These are phyloP conservation scores for Nepenthes mirabilis DNA, from an alignment of 148 eudicot genomes.

Conservation along the genomic window DNA sequence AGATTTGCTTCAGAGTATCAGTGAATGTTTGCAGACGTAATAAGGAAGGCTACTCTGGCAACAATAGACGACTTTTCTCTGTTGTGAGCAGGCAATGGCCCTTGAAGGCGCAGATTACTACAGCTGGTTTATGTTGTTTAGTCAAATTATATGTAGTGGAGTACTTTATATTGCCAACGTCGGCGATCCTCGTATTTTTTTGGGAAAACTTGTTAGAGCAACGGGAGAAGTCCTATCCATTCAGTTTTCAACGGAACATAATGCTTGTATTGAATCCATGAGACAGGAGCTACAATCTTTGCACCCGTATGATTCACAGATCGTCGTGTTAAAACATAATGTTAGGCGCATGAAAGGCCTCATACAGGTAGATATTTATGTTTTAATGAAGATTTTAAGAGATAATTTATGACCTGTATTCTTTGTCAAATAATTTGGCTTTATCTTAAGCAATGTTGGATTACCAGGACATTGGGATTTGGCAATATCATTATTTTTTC, in stretches of 20 bases:
- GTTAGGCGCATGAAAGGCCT: slow-evolving; percentile 86
- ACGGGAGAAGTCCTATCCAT: slow-evolving; percentile 57
- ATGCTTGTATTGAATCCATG: slow-evolving; percentile 56
- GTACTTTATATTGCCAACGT: slow-evolving; percentile 56
- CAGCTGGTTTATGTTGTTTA: slow-evolving; percentile 75
- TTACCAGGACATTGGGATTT: too few species aligned
- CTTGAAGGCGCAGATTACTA: slow-evolving; percentile 55
- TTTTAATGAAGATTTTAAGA: too few species aligned
- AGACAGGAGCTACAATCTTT: slow-evolving; percentile 59
- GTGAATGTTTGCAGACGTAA: slow-evolving; percentile 60
- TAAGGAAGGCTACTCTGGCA: slow-evolving; percentile 66
- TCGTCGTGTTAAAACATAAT: slow-evolving; percentile 69
- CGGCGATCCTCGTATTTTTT: slow-evolving; percentile 76
- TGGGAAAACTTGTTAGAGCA: slow-evolving; percentile 61
- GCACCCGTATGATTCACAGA: slow-evolving; percentile 74
- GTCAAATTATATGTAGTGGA: slow-evolving; percentile 49
- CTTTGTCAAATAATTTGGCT: too few species aligned
- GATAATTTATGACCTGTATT: too few species aligned
- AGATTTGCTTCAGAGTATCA: slow-evolving; percentile 64
- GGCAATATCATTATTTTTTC: too few species aligned
- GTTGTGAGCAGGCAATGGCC: slow-evolving; percentile 67
- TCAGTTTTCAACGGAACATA: slow-evolving; percentile 72
- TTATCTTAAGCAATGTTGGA: too few species aligned
- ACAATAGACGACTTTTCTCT: slow-evolving; percentile 71
- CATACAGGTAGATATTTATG: slow-evolving; percentile 40